phyloP scores from a whole-genome alignment of 768 basidiomycete genomes.

The Mrakia gelida region DNA sequence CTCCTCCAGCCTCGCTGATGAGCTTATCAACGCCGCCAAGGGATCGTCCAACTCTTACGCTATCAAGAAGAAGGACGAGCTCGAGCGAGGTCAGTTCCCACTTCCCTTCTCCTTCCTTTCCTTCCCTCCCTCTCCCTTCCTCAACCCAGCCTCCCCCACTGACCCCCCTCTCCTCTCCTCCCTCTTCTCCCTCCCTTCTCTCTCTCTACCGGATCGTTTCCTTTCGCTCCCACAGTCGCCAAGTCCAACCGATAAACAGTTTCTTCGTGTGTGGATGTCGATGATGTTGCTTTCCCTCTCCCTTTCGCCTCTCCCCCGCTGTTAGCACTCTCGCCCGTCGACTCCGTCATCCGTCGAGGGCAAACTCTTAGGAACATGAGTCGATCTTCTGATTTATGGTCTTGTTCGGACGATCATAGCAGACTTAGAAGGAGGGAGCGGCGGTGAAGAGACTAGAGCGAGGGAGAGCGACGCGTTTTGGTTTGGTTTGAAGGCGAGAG shows the following conservation, averaged over 20 bases:
- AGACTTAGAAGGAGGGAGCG: too few species aligned
- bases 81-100: slow-evolving; percentile 21
- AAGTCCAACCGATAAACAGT: slow-evolving; percentile 95
- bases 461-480: too few species aligned
- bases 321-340: too few species aligned
- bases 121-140: neutral
- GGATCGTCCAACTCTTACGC: slow-evolving; percentile 99
- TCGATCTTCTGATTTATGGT: too few species aligned
- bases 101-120: neutral
- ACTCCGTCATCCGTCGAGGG: too few species aligned
- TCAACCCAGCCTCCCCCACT: too few species aligned
- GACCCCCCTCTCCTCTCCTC: too few species aligned
- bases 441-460: too few species aligned
- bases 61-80: slow-evolving; percentile 94
- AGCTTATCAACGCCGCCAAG: slow-evolving; percentile 99
- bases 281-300: neutral
- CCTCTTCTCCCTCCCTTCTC: neutral
- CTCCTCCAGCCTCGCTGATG: slow-evolving; percentile 69
- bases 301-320: neutral
- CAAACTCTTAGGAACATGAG: too few species aligned
- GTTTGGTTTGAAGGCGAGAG: too few species aligned
- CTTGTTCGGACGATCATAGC: too few species aligned
- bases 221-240: slow-evolving; percentile 56
- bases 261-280: neutral
- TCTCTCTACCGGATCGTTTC: neutral